Base-by-base conservation (phyloP, 495 filamentous ascomycete genomes). In the Trichocladium antarcticum region DNA sequence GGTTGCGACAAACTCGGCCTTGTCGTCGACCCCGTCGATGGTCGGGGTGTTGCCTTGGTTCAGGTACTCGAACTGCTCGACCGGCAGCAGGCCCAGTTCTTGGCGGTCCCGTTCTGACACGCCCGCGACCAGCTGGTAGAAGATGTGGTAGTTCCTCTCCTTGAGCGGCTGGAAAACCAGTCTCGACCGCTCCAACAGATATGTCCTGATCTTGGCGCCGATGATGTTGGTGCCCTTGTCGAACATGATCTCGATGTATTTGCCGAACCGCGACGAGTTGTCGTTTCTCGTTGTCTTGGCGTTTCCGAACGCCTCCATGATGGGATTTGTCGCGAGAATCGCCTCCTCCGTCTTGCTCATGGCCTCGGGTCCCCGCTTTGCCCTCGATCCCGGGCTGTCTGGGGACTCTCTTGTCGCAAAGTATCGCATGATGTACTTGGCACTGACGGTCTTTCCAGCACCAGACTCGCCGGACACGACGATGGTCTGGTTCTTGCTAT, bases 171-270 rank as follows among this genome's bases (percentile, higher is more conserved):
- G 92, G 61, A 97, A 97, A n/a, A 99, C 92, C 59, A 99, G 73
- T 62, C 92, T 83, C 40, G 92, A 97, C 57, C 92, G 84, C 67
- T 99, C 92, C 31, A 99, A 71, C 42, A 99, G 74, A 64, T 97
- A 99, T 31, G 89, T 96, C 55, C 92, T 74, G 56, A 99, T 97
- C 71, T 89, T 90, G 24, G 92, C 92, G 49, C 92, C 92, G 58
- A 99, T 94, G 62, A 99, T 99, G 60, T 95, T 92, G 46, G 88
- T 94, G 55, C 80, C 80, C 50, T 84, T 81, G 70, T 97, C 87
- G 60, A 99, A 99, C 86, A 99, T 87, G 56, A 99, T 99, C 67
- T 99, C 92, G 55, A 99, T 96, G 61, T 99, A 99, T 74, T 99
- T 99, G 56, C 92, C 92, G 65, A 99, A 99, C 50, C 92, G 81